A percentile compares a stretch with the other conserved stretches of the same genome.
Evolutionary conservation across 2,329 filamentous ascomycete genomes (phyloP).

Genomic region (Balansia obtecta): DNA sequence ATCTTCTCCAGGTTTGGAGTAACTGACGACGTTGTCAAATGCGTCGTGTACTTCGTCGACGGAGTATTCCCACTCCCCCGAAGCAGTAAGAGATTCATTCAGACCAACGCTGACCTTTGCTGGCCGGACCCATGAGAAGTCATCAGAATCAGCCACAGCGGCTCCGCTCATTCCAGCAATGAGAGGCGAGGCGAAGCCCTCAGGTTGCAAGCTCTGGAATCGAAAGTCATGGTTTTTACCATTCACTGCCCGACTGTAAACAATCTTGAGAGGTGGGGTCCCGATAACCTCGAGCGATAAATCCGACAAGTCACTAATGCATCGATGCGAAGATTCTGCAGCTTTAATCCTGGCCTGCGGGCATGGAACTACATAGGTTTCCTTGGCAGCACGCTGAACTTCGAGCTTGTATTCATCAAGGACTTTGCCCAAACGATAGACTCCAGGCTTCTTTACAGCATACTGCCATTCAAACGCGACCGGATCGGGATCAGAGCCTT

Average conservation of each 20-base stretch:
- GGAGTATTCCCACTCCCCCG: constrained; percentile 78
- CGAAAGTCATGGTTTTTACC: constrained; percentile 72
- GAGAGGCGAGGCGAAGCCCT: constrained; percentile 69
- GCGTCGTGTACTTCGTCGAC: constrained; percentile 88
- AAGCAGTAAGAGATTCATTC: constrained; percentile 74
- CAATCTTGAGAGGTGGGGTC: constrained; percentile 81
- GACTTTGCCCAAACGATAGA: constrained; percentile 76
- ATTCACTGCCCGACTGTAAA: constrained; percentile 83
- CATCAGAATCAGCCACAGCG: constrained; percentile 48
- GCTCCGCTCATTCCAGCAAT: constrained; percentile 48
- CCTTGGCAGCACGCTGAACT: constrained; percentile 62
- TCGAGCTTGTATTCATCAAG: constrained; percentile 91
- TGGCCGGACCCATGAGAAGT: constrained; percentile 69
- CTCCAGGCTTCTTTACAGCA: constrained; percentile 70
- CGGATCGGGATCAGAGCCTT: constrained; percentile 48
- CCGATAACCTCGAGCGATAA: constrained; percentile 73
- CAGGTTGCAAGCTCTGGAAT: constrained; percentile 87
- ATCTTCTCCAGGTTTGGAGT: constrained; percentile 55
- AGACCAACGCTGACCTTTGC: constrained; percentile 68
- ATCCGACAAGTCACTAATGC: constrained; percentile 78
- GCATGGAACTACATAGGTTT: constrained; percentile 77
- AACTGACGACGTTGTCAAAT: constrained; percentile 75
- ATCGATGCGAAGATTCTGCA: constrained; percentile 53
- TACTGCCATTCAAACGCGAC: constrained; percentile 58
- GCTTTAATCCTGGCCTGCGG: constrained; percentile 65